These are phyloP conservation scores for Diplodia seriata DNA, from an alignment of 2,329 filamentous ascomycete species.

Conservation along the genomic window DNA sequence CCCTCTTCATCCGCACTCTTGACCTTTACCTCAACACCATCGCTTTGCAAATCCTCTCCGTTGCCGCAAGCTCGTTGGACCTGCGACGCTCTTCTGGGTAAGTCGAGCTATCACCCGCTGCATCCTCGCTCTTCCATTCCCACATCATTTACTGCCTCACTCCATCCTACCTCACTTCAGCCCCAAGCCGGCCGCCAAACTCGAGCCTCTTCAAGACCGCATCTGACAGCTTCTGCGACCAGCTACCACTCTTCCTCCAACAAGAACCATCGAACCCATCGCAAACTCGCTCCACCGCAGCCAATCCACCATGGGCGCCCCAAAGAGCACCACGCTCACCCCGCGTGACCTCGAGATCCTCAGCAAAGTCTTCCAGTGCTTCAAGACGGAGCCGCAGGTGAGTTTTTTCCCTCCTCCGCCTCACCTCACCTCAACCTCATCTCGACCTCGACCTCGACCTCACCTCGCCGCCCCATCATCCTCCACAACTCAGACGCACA, in stretches of 20 bases:
- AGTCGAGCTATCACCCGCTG: background rate
- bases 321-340: slow-evolving; percentile 5
- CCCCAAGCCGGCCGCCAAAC: background rate
- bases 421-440: no score
- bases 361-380: slow-evolving; percentile 11
- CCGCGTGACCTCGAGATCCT: slow-evolving; percentile 25
- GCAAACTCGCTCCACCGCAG: background rate
- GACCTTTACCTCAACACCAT: background rate
- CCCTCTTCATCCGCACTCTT: background rate
- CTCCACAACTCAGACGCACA: no score
- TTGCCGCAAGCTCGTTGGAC: background rate
- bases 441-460: no score
- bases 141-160: background rate
- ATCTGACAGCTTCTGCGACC: background rate
- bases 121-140: background rate
- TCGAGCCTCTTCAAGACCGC: background rate
- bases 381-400: slow-evolving; percentile 31
- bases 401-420: background rate
- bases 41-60: background rate
- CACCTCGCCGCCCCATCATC: no score
- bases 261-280: background rate
- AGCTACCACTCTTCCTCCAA: background rate
- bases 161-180: background rate
- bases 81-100: background rate
- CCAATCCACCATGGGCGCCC: slow-evolving; percentile 7